Percentiles rank a stretch among this genome's conserved stretches.
These are phyloP conservation scores for Thinopyrum elongatum DNA, from an alignment of 176 grass and related monocot genomes.

Conservation along the genomic window DNA sequence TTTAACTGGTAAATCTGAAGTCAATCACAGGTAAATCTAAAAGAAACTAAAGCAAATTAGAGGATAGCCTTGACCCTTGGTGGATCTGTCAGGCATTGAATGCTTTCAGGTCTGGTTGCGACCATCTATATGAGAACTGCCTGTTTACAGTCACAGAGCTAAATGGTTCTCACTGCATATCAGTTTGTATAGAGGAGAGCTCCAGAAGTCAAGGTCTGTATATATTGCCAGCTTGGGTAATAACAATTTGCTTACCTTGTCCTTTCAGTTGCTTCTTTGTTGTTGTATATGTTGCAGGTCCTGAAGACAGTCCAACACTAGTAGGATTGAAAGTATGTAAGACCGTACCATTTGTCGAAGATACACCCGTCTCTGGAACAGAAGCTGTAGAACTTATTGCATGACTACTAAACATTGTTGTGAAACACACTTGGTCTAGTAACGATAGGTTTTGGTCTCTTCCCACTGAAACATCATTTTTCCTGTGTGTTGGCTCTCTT, in stretches of 20 bases:
- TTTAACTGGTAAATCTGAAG: too few relatives aligned
- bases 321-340: constrained; percentile 68
- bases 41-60: too few relatives aligned
- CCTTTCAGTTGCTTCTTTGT: background rate
- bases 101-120: constrained; percentile 43
- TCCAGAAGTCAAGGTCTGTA: constrained; percentile 29
- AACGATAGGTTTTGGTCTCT: too few relatives aligned
- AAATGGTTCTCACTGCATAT: constrained; percentile 56
- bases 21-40: too few relatives aligned
- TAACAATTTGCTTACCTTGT: background rate
- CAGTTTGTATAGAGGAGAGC: constrained; percentile 59
- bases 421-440: too few relatives aligned
- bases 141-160: constrained; percentile 68
- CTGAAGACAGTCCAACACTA: constrained; percentile 42
- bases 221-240: background rate
- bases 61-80: background rate
- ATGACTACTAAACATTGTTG: background rate
- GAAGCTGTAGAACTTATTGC: constrained; percentile 51
- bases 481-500: too few relatives aligned
- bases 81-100: constrained; percentile 42
- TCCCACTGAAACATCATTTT: too few relatives aligned
- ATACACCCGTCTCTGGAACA: constrained; percentile 64
- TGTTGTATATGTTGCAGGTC: constrained; percentile 38
- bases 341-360: constrained; percentile 72
- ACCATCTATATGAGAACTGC: constrained; percentile 62